Percentiles rank a stretch among this genome's conserved stretches.
Conservation (phyloP, 192 early-diverging fungal genomes). For the Spinellus fusiger region DNA sequence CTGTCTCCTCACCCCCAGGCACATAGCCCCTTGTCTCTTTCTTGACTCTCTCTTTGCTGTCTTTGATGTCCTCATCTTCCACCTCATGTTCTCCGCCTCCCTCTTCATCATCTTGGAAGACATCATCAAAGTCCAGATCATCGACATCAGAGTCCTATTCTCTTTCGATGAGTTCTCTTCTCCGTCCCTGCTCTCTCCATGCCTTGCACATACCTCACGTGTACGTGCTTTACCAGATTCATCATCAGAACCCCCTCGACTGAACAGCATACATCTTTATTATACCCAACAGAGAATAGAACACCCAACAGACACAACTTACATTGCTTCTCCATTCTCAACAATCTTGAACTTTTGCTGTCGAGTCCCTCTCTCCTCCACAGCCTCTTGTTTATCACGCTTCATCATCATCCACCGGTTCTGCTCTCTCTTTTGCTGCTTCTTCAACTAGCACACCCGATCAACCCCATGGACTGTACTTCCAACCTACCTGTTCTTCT, state of each 20-base stretch:
- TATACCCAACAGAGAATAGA: no score
- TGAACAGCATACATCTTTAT: neutral
- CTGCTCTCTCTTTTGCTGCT: slow-evolving; percentile 40
- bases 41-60: slow-evolving; percentile 40
- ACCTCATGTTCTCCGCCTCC: slow-evolving; percentile 59
- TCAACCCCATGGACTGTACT: neutral
- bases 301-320: no score
- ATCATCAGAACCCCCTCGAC: slow-evolving; percentile 7
- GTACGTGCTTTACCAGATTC: slow-evolving; percentile 11
- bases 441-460: slow-evolving; percentile 28
- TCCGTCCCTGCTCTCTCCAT: no score
- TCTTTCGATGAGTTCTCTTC: no score
- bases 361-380: slow-evolving; percentile 15
- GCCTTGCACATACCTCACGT: neutral
- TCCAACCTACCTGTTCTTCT: slow-evolving; percentile 54
- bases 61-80: slow-evolving; percentile 60
- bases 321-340: slow-evolving; percentile 32
- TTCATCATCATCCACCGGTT: slow-evolving; percentile 50
- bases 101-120: slow-evolving; percentile 81
- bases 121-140: slow-evolving; percentile 75
- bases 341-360: slow-evolving; percentile 29
- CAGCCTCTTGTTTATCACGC: slow-evolving; percentile 33
- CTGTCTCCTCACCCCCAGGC: slow-evolving; percentile 24
- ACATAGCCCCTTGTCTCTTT: slow-evolving; percentile 35
- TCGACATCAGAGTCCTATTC: slow-evolving; percentile 46